These are phyloP conservation scores for Talaromyces proteolyticus DNA, from an alignment of 495 filamentous ascomycete genomes.

Conservation along the genomic window DNA sequence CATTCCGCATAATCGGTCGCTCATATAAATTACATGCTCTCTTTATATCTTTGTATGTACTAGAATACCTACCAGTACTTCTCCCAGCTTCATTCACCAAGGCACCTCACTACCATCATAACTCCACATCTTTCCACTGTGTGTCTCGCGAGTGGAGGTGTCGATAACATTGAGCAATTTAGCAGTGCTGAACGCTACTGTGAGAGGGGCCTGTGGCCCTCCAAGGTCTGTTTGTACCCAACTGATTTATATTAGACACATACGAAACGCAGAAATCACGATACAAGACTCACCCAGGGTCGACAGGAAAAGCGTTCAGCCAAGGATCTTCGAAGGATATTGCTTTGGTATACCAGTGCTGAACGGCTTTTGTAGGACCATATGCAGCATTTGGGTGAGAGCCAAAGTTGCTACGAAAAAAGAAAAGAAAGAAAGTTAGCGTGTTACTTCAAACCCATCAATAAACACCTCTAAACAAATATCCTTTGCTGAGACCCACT, in stretches of 20 bases:
- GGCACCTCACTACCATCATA: slow-evolving; percentile 15
- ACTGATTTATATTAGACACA: slow-evolving; percentile 19
- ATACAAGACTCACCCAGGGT: slow-evolving; percentile 16
- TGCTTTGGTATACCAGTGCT: slow-evolving; percentile 29
- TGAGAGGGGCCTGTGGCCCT: slow-evolving; percentile 21
- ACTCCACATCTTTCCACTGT: slow-evolving; percentile 27
- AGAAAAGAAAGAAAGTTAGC: background rate
- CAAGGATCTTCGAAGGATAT: slow-evolving; percentile 31
- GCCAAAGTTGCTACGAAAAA: slow-evolving; percentile 6
- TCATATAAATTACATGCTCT: no score
- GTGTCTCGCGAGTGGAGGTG: slow-evolving; percentile 25
- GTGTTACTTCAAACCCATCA: background rate
- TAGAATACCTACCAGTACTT: no score
- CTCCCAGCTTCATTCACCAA: no score
- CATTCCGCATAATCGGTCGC: no score
- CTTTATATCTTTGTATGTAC: no score
- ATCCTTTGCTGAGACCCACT: background rate
- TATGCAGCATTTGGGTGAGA: slow-evolving; percentile 29
- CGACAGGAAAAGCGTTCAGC: slow-evolving; percentile 25
- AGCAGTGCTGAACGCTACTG: slow-evolving; percentile 24
- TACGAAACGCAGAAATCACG: background rate
- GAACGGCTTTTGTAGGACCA: slow-evolving; percentile 27
- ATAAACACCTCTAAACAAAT: background rate
- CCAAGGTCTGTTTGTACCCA: slow-evolving; percentile 41
- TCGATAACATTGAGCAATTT: slow-evolving; percentile 32